Conservation (phyloP, 805 yeast species). For the Myxozyma nipponensis region DNA sequence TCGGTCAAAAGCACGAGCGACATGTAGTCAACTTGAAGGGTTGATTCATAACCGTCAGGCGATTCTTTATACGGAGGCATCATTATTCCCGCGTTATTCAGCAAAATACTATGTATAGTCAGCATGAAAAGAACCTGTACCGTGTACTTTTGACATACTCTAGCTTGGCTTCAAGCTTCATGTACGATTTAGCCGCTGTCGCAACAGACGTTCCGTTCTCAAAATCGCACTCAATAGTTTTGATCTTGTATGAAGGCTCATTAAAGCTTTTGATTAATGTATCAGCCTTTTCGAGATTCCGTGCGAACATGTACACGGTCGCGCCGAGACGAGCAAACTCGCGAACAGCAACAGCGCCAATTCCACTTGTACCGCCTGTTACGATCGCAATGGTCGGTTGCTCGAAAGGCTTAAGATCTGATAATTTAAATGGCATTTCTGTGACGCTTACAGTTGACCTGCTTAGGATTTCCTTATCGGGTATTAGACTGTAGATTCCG, state of each 20-base stretch:
- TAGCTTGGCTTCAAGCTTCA: constrained; percentile 34
- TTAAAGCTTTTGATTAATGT: neutral
- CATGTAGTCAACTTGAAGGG: constrained; percentile 72
- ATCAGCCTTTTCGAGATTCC: constrained; percentile 10
- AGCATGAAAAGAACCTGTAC: neutral
- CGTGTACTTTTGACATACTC: constrained; percentile 40
- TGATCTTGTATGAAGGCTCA: neutral
- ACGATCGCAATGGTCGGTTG: constrained; percentile 3
- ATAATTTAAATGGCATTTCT: constrained; percentile 2
- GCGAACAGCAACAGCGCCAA: constrained; percentile 21
- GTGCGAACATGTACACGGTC: constrained; percentile 21
- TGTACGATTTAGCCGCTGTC: constrained; percentile 23
- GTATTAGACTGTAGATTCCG: too few relatives aligned
- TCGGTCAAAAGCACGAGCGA: constrained; percentile 71
- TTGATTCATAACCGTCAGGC: constrained; percentile 69
- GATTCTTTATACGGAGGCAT: constrained; percentile 67
- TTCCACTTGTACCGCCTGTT: constrained; percentile 27
- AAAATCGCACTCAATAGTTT: constrained; percentile 15
- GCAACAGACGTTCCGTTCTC: constrained; percentile 16
- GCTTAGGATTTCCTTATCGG: too few relatives aligned
- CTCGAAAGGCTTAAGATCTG: neutral
- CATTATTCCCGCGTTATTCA: constrained; percentile 79
- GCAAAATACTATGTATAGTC: constrained; percentile 41
- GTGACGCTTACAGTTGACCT: neutral
- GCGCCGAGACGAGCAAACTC: constrained; percentile 24